Evolutionary conservation across 352 stramenopile species (phyloP).

Genomic region (Globisporangium recalcitrans): DNA sequence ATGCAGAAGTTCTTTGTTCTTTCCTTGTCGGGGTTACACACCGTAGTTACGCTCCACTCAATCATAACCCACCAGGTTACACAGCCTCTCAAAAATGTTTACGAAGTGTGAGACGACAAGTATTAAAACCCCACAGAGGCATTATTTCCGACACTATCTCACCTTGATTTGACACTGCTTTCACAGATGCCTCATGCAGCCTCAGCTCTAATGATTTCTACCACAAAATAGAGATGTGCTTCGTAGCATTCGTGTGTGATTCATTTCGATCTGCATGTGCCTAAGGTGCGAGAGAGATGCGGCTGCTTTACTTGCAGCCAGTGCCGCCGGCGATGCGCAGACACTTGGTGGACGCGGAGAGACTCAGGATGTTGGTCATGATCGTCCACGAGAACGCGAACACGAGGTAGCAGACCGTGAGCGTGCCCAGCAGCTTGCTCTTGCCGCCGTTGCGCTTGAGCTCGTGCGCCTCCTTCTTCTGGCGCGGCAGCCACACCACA

Average conservation of each 20-base stretch:
- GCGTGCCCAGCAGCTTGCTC: constrained; percentile 32
- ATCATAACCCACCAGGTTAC: too few relatives aligned
- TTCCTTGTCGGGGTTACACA: background rate
- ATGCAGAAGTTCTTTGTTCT: background rate
- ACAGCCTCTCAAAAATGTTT: too few relatives aligned
- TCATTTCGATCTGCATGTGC: background rate
- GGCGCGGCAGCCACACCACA: constrained; percentile 36
- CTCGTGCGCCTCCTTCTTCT: constrained; percentile 44
- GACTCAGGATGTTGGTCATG: constrained; percentile 55
- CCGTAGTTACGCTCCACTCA: too few relatives aligned
- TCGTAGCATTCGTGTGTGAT: background rate
- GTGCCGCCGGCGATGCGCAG: constrained; percentile 42
- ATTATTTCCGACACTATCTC: too few relatives aligned
- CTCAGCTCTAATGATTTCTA: background rate
- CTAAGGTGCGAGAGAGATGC: background rate
- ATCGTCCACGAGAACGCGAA: constrained; percentile 55
- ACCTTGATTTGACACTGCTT: too few relatives aligned
- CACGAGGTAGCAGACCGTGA: constrained; percentile 31
- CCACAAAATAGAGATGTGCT: background rate
- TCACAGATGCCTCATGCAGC: too few relatives aligned
- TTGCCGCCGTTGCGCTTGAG: constrained; percentile 36
- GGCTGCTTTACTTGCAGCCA: constrained; percentile 26
- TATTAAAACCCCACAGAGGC: too few relatives aligned
- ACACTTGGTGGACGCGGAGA: constrained; percentile 49
- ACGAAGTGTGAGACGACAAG: too few relatives aligned